phyloP scores from a whole-genome alignment of 2,329 filamentous ascomycete genomes.

The Niveomyces coronatus region DNA sequence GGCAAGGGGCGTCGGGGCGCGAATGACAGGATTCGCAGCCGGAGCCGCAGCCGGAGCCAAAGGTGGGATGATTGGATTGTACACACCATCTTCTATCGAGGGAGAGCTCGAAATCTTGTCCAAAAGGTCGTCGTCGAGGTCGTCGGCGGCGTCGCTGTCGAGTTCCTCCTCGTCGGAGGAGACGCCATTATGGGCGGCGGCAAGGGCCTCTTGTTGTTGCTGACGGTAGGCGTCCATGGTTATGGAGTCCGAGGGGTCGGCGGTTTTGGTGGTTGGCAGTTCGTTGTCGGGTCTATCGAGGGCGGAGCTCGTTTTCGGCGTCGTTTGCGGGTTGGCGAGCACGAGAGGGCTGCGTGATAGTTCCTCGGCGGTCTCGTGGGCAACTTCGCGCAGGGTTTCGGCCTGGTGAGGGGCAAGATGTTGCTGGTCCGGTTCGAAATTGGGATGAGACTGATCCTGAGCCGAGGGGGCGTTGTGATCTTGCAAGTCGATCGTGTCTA shows the following conservation, averaged over 20 bases:
- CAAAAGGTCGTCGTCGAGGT: conserved; percentile 87
- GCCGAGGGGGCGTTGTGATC: conserved; percentile 72
- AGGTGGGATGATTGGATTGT: conserved; percentile 23
- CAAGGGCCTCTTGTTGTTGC: conserved; percentile 46
- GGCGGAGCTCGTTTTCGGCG: conserved; percentile 28
- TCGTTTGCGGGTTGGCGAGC: conserved; percentile 18
- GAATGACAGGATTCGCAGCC: conserved; percentile 15
- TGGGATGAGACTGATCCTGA: conserved; percentile 58
- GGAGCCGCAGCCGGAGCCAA: conserved; percentile 17
- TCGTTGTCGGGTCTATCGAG: conserved; percentile 37
- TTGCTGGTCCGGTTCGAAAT: conserved; percentile 33
- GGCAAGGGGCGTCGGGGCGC: conserved; percentile 4
- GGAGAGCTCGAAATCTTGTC: conserved; percentile 98
- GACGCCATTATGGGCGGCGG: conserved; percentile 50
- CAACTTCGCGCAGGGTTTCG: conserved; percentile 69
- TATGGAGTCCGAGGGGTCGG: conserved; percentile 9
- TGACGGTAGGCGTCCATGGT: conserved; percentile 16
- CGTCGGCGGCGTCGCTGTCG: conserved; percentile 59
- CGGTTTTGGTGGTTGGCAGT: conserved; percentile 15
- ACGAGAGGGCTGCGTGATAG: conserved; percentile 46
- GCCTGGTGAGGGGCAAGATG: conserved; percentile 73
- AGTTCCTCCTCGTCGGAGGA: conserved; percentile 51
- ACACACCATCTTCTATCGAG: conserved; percentile 98
- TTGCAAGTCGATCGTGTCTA: conserved; percentile 94
- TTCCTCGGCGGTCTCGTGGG: conserved; percentile 66